Base-by-base conservation (phyloP, 306 rosid species). In the Casuarina cunninghamiana region DNA sequence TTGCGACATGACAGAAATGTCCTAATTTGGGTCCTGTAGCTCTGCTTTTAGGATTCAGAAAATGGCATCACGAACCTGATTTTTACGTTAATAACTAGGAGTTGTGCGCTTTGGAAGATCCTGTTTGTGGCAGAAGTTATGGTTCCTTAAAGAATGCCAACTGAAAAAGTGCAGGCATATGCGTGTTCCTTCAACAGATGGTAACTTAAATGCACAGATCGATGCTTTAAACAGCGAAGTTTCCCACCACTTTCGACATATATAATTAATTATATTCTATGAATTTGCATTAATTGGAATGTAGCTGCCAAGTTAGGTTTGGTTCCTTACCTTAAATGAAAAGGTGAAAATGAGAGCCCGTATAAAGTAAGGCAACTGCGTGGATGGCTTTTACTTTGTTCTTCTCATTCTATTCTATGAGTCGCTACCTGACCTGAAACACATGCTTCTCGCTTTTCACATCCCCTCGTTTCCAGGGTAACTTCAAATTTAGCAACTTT, bases 91-190 rank as follows among this genome's bases (percentile, higher is more conserved):
- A 49, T 9, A 73, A 74, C 41, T 61, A 72, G 57, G 65, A 72
- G 62, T 53, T 5, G 43, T 16, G 55, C 63, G 37, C 62, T 53
- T 78, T 66, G 69, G 65, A 55, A 75, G 72, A 74, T 26, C 53
- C 67, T 74, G 87, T 67, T 76, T 76, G 37, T 50, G 16, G 68
- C 16, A 41, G 57, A 84, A 69, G 53, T 32, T 2, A 6, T 65
- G 86, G 77, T 70, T 76, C 72, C 80, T 60, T 35, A 1, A 8
- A 53, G 49, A 53, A 53, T 11, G 78, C 71, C 83, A 71, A 45
- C 71, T 71, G 63, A 55, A 58, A 53, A 79, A 63, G 37, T 71
- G 61, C 75, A 54, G 45, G 78, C 38, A 39, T 61, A 60, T 74
- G 72, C 55, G 35, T 77, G 66, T 73, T 45, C 50, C 39, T 70